Evolutionary conservation across 1,139 yeast genomes (phyloP).

Genomic region (Tardiomyces depauwii): DNA sequence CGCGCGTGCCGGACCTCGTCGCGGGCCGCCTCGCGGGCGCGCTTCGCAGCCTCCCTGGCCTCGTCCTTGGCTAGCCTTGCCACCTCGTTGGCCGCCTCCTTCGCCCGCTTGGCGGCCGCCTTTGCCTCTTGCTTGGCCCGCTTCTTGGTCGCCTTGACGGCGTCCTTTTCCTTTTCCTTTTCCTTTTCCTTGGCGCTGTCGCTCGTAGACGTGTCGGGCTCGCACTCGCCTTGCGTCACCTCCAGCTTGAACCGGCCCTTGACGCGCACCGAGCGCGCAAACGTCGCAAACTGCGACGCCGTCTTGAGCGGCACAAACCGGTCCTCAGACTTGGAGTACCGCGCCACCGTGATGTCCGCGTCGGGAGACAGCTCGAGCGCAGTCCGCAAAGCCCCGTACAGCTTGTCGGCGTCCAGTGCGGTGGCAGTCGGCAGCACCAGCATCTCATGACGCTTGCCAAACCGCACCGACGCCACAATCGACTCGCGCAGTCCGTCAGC

Average conservation of each 20-base stretch:
- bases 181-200: background rate
- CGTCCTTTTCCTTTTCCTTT: background rate
- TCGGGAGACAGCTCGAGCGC: background rate
- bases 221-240: constrained; percentile 3
- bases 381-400: background rate
- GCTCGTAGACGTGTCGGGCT: too few species aligned
- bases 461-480: background rate
- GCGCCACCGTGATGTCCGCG: constrained; percentile 3
- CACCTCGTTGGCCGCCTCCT: background rate
- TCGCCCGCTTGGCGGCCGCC: constrained; percentile 2
- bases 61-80: constrained; percentile 1
- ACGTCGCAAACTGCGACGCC: constrained; percentile 34
- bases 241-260: constrained; percentile 21
- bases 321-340: constrained; percentile 22
- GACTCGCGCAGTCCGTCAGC: background rate
- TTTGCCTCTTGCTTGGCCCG: background rate
- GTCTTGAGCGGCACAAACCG: constrained; percentile 32
- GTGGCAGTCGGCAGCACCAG: background rate
- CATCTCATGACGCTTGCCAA: constrained; percentile 1
- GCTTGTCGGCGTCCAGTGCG: background rate
- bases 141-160: background rate
- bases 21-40: background rate
- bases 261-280: constrained; percentile 34
- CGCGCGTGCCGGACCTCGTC: background rate
- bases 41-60: background rate